phyloP scores from a whole-genome alignment of 352 stramenopile species.

The Globisporangium viniferum region DNA sequence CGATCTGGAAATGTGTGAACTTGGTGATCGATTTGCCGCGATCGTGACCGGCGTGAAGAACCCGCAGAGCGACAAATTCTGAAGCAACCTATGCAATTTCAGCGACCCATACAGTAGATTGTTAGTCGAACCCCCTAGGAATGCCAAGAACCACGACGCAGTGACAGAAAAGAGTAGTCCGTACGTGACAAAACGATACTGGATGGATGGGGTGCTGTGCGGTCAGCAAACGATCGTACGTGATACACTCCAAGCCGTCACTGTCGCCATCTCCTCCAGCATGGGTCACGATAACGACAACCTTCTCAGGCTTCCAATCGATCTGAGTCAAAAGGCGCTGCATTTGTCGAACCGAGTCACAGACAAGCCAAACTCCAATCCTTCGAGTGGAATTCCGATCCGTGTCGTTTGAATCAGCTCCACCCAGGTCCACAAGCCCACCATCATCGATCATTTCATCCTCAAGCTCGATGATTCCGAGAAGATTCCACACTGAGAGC shows the following conservation, averaged over 20 bases:
- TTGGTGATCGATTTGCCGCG: not conserved
- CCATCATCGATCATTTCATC: not conserved
- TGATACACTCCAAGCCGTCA: not conserved
- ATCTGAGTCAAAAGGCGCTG: not conserved
- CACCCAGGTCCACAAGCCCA: not conserved
- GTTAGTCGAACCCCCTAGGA: not conserved
- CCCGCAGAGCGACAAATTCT: not conserved
- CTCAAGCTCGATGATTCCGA: slow-evolving; percentile 7
- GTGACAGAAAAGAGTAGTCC: not conserved
- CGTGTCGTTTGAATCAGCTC: not conserved
- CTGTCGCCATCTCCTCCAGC: not conserved
- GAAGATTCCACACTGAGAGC: slow-evolving; percentile 16
- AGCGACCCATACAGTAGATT: not conserved
- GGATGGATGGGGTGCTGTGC: not conserved
- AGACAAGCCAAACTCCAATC: not conserved
- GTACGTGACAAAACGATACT: not conserved
- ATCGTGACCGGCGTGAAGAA: not conserved
- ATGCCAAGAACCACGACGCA: too few relatives aligned
- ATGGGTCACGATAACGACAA: not conserved
- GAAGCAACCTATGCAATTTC: slow-evolving; percentile 2
- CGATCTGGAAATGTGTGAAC: slow-evolving; percentile 18
- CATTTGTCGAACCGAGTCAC: not conserved
- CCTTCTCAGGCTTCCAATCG: not conserved
- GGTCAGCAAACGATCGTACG: not conserved
- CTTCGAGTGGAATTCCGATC: not conserved